Conservation (phyloP, 179 eudicot genomes). For the Vitellaria paradoxa region DNA sequence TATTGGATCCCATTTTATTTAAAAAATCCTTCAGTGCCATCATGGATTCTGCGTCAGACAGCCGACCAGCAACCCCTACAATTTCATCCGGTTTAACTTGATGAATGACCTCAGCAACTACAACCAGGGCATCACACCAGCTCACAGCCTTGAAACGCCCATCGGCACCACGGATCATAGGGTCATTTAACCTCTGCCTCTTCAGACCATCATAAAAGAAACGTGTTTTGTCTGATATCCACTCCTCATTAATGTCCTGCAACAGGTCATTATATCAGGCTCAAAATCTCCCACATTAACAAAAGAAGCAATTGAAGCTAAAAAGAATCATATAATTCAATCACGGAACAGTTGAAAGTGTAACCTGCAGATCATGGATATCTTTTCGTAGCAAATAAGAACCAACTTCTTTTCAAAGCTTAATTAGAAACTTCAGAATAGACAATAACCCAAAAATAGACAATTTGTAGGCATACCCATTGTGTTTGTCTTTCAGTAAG, state of each 20-base stretch:
- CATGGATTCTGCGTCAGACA: conserved; percentile 99
- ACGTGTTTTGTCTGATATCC: conserved; percentile 99
- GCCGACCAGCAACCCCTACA: conserved; percentile 89
- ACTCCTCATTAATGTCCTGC: conserved; percentile 98
- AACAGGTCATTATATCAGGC: conserved; percentile 20
- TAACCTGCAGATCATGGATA: not conserved
- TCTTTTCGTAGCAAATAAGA: not conserved
- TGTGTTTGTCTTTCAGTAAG: too few relatives aligned
- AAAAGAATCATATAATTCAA: not conserved
- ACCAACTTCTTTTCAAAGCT: not conserved
- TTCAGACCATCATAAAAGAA: conserved; percentile 97
- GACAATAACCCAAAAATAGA: not conserved
- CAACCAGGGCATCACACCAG: conserved; percentile 97
- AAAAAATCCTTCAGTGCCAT: conserved; percentile 89
- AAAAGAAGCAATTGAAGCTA: not conserved
- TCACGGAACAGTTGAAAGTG: not conserved
- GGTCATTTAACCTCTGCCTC: conserved; percentile 97
- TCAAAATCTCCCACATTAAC: conserved; percentile 1
- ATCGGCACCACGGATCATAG: conserved; percentile 96
- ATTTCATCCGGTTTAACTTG: conserved; percentile 84
- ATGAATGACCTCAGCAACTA: conserved; percentile 84
- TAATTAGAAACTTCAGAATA: not conserved
- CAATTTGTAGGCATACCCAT: too few relatives aligned
- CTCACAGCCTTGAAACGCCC: conserved; percentile 89
- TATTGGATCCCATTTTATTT: conserved; percentile 92